Evolutionary conservation across 2,329 filamentous ascomycete genomes (phyloP), one percentile per base, ranked within the genome.

Genomic region (Trichoderma citrinoviride): DNA sequence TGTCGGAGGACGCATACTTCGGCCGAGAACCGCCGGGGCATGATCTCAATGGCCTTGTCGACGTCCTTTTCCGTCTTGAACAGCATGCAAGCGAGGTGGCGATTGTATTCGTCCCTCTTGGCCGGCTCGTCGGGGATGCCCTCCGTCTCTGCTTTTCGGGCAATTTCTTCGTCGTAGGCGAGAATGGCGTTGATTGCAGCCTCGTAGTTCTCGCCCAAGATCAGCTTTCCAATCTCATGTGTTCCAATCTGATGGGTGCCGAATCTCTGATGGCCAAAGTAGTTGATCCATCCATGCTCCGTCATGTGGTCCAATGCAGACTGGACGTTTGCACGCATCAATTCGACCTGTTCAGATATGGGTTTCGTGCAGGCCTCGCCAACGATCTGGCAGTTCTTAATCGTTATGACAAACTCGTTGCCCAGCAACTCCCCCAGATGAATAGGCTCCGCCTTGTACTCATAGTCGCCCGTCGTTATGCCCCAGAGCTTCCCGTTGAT

Each of bases 261-360:
- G 72, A 99, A 99, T 25, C 95, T 88, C 78, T 99, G 95, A n/a
- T 98, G 87, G 8, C 95, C 95, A 73, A 93, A 99, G 79, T 98
- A 99, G 78, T 99, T 99, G 77, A 99, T 88, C 81, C 96, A 99
- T 3, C 95, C 95, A 50, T 89, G 84, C 49, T 87, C 79, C 62
- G 84, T 81, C 69, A 98, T 86, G 68, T 89, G 86, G 47, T 84
- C 80, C 57, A 97, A 79, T 1, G 91, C 83, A 15, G 82, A 76
- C 64, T 82, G 81, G 10, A 87, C 81, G 43, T 83, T 74, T 27
- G 68, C 62, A 61, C 69, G 71, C 50, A 80, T 68, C 40, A 70
- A 68, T 17, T 73, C 70, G 8, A 78, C 69, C 37, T 72, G 73
- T 27, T 76, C 73, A 5, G 68, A 44, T 7, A 75, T 64, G 0